phyloP scores from a whole-genome alignment of 2,329 filamentous ascomycete genomes.

The Elsinoe batatas region DNA sequence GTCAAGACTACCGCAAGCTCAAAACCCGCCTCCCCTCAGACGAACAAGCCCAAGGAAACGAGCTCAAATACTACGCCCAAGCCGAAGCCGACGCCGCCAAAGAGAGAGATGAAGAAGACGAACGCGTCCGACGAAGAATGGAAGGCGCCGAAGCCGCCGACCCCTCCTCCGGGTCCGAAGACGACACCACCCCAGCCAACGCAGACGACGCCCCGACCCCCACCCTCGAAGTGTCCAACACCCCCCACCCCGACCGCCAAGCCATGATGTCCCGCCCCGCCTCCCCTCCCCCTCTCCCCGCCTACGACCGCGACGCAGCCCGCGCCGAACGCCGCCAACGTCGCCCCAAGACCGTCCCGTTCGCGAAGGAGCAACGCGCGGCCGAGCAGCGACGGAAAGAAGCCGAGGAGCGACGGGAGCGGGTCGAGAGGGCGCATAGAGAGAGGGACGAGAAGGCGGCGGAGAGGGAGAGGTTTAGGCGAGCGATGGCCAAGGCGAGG shows the following conservation, averaged over 20 bases:
- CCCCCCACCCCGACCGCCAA: slow-evolving; percentile 35
- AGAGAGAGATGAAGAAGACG: background rate
- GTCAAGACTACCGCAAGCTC: slow-evolving; percentile 84
- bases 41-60: slow-evolving; percentile 74
- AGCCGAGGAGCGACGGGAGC: slow-evolving; percentile 48
- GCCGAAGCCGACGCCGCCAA: slow-evolving; percentile 25
- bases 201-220: slow-evolving; percentile 18
- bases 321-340: slow-evolving; percentile 22
- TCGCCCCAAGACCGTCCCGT: slow-evolving; percentile 35
- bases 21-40: slow-evolving; percentile 42
- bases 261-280: slow-evolving; percentile 20
- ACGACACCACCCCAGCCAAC: slow-evolving; percentile 22
- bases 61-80: slow-evolving; percentile 56
- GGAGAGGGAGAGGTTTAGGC: slow-evolving; percentile 62
- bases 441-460: slow-evolving; percentile 45
- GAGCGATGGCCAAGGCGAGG: slow-evolving; percentile 52
- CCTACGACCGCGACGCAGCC: slow-evolving; percentile 13
- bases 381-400: slow-evolving; percentile 51
- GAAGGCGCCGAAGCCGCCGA: background rate
- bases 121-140: background rate
- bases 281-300: slow-evolving; percentile 23
- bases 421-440: slow-evolving; percentile 54
- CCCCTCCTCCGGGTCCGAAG: background rate
- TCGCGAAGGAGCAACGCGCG: slow-evolving; percentile 34
- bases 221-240: slow-evolving; percentile 29